Base-by-base conservation (phyloP, 2,329 filamentous ascomycete species). In the Verticillium klebahnii region DNA sequence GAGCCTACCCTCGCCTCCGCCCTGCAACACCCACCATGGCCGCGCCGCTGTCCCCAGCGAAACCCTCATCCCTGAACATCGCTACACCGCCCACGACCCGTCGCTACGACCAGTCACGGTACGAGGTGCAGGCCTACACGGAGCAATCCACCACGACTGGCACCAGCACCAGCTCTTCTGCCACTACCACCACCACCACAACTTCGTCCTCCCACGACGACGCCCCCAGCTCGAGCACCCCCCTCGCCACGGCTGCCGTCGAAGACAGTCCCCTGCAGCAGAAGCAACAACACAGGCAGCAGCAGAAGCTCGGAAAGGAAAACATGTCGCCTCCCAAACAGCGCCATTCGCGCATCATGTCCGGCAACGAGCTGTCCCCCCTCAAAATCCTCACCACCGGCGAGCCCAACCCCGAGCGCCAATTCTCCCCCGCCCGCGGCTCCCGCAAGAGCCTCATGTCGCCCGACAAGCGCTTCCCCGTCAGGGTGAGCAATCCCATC, bases 401-500 rank as follows among this genome's bases (percentile, higher is more conserved):
- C 50, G 58, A 59, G 5, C 58, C 63, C 39, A 64, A 70, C 25
- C 60, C 62, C 23, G 73, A 74, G 29, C 64, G 71, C 70, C 63
- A 71, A 68, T 66, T 71, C 67, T 69, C 71, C 15, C 67, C 73
- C 56, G 69, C 73, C 9, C 74, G 76, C 54, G 84, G 78, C 66
- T 80, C 83, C 32, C 74, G 80, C 61, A 83, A 79, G 65, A 65
- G 63, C 58, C 36, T 65, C 54, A 61, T 78, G 55, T 81, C 70
- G 50, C 82, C 84, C 17, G 83, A 83, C 65, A 86, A 82, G 71
- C 78, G 86, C 61, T 89, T 88, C 68, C 86, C 86, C 60, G 80
- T 89, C 67, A 85, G 83, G 71, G 76, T 87, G 69, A 82, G 77
- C 73, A 66, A 65, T 57, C 61, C 64, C 23, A 34, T 67, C 69